phyloP scores from a whole-genome alignment of 2,329 filamentous ascomycete species.

The Chaetomiaceae sp. region DNA sequence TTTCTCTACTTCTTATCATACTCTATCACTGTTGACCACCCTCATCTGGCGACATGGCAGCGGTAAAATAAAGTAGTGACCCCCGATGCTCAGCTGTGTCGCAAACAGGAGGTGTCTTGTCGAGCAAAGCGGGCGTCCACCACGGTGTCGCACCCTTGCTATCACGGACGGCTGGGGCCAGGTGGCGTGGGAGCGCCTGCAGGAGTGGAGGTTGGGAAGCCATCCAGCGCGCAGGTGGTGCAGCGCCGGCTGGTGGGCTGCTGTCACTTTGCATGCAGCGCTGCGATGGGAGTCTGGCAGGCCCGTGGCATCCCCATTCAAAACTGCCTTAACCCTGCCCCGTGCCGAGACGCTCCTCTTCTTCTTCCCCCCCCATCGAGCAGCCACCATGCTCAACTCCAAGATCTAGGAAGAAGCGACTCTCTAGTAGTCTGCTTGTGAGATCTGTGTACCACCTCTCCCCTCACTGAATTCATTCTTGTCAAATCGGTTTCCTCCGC shows the following conservation, averaged over 20 bases:
- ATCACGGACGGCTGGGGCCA: slow-evolving; percentile 9
- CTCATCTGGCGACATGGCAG: too few species aligned
- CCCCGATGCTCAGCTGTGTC: too few species aligned
- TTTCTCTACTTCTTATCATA: too few species aligned
- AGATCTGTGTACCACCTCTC: slow-evolving; percentile 28
- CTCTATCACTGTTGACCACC: too few species aligned
- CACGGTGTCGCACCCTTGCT: slow-evolving; percentile 4
- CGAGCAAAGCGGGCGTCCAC: not conserved
- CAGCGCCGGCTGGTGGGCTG: slow-evolving; percentile 6
- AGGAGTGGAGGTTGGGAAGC: slow-evolving; percentile 15
- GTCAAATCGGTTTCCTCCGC: not conserved
- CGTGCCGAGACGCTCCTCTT: slow-evolving; percentile 25
- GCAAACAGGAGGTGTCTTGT: not conserved
- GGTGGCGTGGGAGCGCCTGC: slow-evolving; percentile 6
- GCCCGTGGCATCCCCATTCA: slow-evolving; percentile 25
- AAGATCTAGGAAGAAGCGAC: slow-evolving; percentile 49
- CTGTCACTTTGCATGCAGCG: not conserved
- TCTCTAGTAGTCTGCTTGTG: slow-evolving; percentile 49
- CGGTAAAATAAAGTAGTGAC: too few species aligned
- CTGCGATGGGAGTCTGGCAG: slow-evolving; percentile 5
- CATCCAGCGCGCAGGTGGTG: not conserved
- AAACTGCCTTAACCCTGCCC: slow-evolving; percentile 26
- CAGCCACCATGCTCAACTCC: slow-evolving; percentile 49
- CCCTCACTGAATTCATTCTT: slow-evolving; percentile 7
- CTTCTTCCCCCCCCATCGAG: slow-evolving; percentile 37